Percentiles rank a stretch among this genome's conserved stretches.
phyloP scores from a whole-genome alignment of 2,329 filamentous ascomycete species.

The Colletotrichum sp. region DNA sequence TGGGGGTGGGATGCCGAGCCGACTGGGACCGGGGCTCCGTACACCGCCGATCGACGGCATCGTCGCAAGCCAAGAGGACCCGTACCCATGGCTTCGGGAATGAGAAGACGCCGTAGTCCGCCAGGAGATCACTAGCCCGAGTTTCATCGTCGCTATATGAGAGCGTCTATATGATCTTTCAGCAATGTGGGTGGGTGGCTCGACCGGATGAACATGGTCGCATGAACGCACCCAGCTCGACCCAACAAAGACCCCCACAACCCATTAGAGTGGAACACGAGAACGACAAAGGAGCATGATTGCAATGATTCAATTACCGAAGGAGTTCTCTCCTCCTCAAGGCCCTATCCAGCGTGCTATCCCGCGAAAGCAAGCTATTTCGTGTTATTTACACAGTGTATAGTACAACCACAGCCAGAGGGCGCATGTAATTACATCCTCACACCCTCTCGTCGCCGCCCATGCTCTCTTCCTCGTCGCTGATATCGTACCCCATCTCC shows the following conservation, averaged over 20 bases:
- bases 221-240: neutral
- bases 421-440: neutral
- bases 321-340: neutral
- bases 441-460: slow-evolving; percentile 35
- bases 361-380: neutral
- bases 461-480: slow-evolving; percentile 38
- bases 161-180: neutral
- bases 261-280: neutral
- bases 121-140: neutral
- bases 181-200: neutral
- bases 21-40: neutral
- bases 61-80: neutral
- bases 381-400: neutral
- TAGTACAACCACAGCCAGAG: neutral
- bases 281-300: neutral
- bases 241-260: neutral
- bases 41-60: neutral
- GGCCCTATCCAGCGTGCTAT: slow-evolving; percentile 8
- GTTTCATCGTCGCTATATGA: neutral
- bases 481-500: slow-evolving; percentile 44
- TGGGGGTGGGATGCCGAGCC: neutral
- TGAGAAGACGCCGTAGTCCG: neutral
- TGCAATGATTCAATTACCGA: neutral
- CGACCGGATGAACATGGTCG: neutral
- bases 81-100: neutral